Conservation (phyloP, 225 moss, liverwort and hornwort species). For the Physcomitrellopsis africana region DNA sequence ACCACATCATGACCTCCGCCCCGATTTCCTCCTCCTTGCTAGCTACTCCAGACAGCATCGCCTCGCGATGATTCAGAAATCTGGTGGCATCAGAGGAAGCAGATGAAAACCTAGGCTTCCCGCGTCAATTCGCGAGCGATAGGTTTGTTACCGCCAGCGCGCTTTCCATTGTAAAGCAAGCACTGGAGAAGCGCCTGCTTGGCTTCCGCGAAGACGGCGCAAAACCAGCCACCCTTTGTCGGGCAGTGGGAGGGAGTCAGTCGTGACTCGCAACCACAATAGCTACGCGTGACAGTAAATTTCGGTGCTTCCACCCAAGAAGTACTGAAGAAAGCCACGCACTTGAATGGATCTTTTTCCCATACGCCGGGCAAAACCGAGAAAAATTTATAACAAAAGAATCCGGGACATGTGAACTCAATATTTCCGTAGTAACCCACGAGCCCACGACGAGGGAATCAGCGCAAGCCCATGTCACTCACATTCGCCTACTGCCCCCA, state of each 20-base stretch:
- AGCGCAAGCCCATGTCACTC: background rate
- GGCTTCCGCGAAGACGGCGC: constrained; percentile 25
- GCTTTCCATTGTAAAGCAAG: constrained; percentile 36
- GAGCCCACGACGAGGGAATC: background rate
- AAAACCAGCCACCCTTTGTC: constrained; percentile 29
- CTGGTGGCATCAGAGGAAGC: constrained; percentile 20
- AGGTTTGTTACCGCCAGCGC: constrained; percentile 31
- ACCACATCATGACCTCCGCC: background rate
- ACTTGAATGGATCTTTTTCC: no score
- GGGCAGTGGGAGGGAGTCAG: constrained; percentile 24
- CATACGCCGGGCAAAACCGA: no score
- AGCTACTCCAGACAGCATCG: no score
- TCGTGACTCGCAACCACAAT: constrained; percentile 18
- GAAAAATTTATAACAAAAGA: no score
- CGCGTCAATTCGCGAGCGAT: background rate
- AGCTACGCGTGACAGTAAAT: constrained; percentile 18
- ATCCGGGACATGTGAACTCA: background rate
- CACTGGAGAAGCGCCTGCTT: constrained; percentile 2
- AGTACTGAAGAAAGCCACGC: background rate
- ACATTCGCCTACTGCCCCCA: constrained; percentile 7
- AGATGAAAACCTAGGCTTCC: constrained; percentile 20
- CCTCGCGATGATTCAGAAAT: constrained; percentile 15
- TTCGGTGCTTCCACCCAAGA: background rate
- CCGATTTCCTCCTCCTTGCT: background rate
- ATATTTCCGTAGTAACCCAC: background rate